Evolutionary conservation across 768 basidiomycete genomes (phyloP).

Genomic region (Russula lepida): DNA sequence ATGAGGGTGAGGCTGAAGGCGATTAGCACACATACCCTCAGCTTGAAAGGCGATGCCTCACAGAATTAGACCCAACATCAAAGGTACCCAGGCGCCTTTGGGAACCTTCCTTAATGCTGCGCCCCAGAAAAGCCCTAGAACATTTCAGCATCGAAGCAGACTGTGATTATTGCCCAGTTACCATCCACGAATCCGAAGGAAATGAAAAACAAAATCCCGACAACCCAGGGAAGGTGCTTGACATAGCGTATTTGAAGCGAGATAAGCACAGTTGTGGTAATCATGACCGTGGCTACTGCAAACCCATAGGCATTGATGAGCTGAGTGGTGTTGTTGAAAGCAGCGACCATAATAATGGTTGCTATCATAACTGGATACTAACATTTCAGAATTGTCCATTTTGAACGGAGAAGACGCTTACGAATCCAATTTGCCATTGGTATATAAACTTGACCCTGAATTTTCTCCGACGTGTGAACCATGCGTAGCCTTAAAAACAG

Average conservation of each 20-base stretch:
- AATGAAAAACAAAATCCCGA: constrained; percentile 41
- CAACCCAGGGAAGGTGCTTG: constrained; percentile 38
- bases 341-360: constrained; percentile 47
- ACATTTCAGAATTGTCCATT: not conserved
- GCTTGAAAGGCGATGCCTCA: constrained; percentile 23
- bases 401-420: constrained; percentile 20
- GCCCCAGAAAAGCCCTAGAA: constrained; percentile 49
- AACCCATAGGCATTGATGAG: constrained; percentile 56
- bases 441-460: constrained; percentile 60
- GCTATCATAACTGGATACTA: constrained; percentile 36
- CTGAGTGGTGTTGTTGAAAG: constrained; percentile 44
- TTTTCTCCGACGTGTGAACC: constrained; percentile 49
- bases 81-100: constrained; percentile 58
- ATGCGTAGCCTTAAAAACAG: constrained; percentile 34
- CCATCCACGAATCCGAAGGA: constrained; percentile 61
- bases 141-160: not conserved
- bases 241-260: constrained; percentile 49
- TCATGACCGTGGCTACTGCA: constrained; percentile 58
- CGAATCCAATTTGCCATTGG: constrained; percentile 52
- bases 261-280: constrained; percentile 50
- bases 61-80: constrained; percentile 47
- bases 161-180: not conserved
- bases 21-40: not conserved
- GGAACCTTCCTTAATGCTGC: constrained; percentile 54
- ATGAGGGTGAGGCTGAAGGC: constrained; percentile 35